Percentiles rank a stretch among this genome's conserved stretches.
Evolutionary conservation across 257 asterid genomes (phyloP).

Genomic region (Solanum pinnatisectum): DNA sequence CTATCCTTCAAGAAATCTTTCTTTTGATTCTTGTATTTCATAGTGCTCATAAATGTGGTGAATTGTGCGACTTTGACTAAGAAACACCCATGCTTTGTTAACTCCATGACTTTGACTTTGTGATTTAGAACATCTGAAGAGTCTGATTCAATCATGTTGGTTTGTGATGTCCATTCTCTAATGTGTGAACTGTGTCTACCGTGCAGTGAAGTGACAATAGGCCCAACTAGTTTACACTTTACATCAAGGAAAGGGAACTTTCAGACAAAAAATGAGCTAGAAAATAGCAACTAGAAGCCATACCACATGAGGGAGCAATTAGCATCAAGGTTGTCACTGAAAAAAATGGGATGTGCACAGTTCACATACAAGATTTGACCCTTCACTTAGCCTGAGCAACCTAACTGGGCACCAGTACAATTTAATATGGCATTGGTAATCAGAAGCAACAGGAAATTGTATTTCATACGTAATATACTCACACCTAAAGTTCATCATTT

Average conservation of each 20-base stretch:
- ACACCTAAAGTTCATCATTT: not conserved
- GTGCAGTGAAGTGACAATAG: not conserved
- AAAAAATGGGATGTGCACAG: not conserved
- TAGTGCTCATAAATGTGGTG: not conserved
- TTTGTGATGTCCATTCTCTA: not conserved
- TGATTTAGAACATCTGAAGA: not conserved
- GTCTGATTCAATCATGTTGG: not conserved
- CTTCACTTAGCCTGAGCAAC: not conserved
- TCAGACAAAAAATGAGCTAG: not conserved
- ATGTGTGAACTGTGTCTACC: not conserved
- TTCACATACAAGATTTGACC: not conserved
- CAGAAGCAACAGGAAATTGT: not conserved
- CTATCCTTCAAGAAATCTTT: not conserved
- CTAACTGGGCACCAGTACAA: not conserved
- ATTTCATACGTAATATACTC: not conserved
- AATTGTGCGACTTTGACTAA: not conserved
- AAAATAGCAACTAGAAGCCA: not conserved
- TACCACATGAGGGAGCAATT: not conserved
- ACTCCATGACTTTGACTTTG: not conserved
- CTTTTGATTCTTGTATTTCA: not conserved
- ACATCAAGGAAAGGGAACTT: not conserved
- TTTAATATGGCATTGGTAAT: not conserved
- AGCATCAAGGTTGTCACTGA: not conserved
- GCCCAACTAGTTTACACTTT: not conserved
- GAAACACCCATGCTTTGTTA: not conserved